Percentiles rank a stretch among this genome's conserved stretches.
phyloP scores from a whole-genome alignment of 352 stramenopile genomes.

The Pythium aquatile region DNA sequence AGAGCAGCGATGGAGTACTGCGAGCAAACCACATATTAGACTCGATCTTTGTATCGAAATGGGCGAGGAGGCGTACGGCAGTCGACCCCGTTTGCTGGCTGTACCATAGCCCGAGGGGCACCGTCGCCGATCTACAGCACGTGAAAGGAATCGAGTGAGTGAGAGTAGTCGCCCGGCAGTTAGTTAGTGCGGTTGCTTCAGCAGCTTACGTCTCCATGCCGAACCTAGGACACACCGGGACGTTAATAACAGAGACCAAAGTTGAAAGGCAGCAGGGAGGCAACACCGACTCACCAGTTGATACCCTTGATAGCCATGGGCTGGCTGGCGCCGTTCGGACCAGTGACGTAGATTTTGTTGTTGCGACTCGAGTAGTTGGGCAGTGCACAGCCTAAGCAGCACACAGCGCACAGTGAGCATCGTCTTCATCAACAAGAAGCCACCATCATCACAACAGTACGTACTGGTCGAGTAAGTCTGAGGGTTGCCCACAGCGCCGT shows the following conservation, averaged over 20 bases:
- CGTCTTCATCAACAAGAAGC: background rate
- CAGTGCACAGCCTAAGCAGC: constrained; percentile 47
- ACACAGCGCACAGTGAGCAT: background rate
- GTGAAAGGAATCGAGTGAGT: constrained; percentile 2
- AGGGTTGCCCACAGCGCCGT: constrained; percentile 63
- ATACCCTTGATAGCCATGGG: constrained; percentile 59
- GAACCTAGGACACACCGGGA: constrained; percentile 18
- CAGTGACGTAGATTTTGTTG: constrained; percentile 51
- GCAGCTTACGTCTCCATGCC: constrained; percentile 54
- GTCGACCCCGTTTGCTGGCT: constrained; percentile 58
- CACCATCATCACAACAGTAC: background rate
- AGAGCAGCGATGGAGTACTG: constrained; percentile 73
- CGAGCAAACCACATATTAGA: too few species aligned
- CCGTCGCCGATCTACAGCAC: constrained; percentile 23
- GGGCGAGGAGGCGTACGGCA: constrained; percentile 31
- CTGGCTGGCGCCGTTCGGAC: constrained; percentile 48
- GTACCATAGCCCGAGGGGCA: constrained; percentile 43
- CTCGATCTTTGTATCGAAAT: too few species aligned
- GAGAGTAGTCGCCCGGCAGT: too few species aligned
- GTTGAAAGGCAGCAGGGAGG: background rate
- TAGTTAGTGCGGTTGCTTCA: too few species aligned
- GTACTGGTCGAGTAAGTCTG: constrained; percentile 36
- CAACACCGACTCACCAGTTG: constrained; percentile 46
- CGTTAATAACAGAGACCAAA: too few species aligned
- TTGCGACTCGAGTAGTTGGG: constrained; percentile 76